Evolutionary conservation across 2,329 filamentous ascomycete species (phyloP), one percentile per base, ranked within the genome.

Genomic region (Diaporthe ampelina): DNA sequence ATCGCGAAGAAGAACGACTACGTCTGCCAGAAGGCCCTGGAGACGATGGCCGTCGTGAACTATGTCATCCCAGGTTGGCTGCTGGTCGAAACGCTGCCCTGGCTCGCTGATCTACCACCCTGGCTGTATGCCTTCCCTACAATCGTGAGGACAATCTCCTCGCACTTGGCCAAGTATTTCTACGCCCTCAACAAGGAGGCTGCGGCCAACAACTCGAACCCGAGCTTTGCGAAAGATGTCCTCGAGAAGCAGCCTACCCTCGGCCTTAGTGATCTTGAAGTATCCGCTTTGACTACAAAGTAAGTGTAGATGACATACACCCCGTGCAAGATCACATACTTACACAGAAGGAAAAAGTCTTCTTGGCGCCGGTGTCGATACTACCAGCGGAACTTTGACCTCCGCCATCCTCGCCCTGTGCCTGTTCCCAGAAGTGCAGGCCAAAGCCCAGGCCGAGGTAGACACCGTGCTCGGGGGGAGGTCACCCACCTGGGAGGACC

Each of bases 401-500:
- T 73, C 71, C n/a, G 43, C 59, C 13, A 26, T 73, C 26, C 61
- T 57, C 21, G 71, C 59, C 26, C 35, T 67, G 8, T 73, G 59
- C n/a, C 50, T 67, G 0, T 73, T 68, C 32, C 37, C 71, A 19
- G 59, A 68, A 19, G 50, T 59, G 8, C 71, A 73, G 21, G 26
- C 50, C 50, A 57, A 54, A n/a, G 71, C 71, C 13, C 71, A 73
- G 43, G 61, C 37, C 19, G 71, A 73, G 29, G 58, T 73, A 4
- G 71, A 73, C 45, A 26, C 48, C 2, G 71, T 73, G n/a, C 59
- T 73, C 6, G 71, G 71, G 21, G 35, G 43, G 1, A 19, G 19
- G 17, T 68, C 71, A 6, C 71, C 71, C 8, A 68, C 50, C 21
- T 73, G 71, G 71, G 71, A 50, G 15, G 71, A 73, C n/a, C 24